Evolutionary conservation across 2,329 filamentous ascomycete species (phyloP), one percentile per base, ranked within the genome.

Genomic region (Alternaria tenuissima): DNA sequence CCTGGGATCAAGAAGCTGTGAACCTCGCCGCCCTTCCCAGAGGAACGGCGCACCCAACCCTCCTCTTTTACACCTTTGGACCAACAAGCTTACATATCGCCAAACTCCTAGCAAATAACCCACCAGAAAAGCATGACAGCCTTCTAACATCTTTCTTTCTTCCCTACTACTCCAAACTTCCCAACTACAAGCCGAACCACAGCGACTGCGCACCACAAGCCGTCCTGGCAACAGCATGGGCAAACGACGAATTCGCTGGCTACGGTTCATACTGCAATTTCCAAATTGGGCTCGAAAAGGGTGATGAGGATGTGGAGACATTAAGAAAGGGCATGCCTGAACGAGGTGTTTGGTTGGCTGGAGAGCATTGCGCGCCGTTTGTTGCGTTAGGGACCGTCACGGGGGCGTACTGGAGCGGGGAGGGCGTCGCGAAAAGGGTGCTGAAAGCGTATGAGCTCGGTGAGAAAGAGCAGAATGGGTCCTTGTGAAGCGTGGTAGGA

Each of bases 301-400:
- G 89, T 1, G 91, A 94, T 67, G 81, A 83, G 58, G 91, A 96
- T 74, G 87, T 97, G 48, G 85, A 89, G 74, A 74, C 78, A 3
- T 81, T 89, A 79, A 76, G 87, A 24, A 71, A 78, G 3, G 86
- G 86, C 0, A 71, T 84, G 64, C 89, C 88, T 1, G 87, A 87
- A 12, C 81, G 87, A 22, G 88, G 91, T 0, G 74, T 97, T 8
- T 97, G 93, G 93, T 83, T 97, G 66, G 93, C 93, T 0, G 93
- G 93, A 0, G 93, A 97, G 79, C 93, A 97, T 79, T 96, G 93
- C 22, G 90, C 92, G 55, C 93, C 94, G 5, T 96, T 97, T 81
- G 89, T 96, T 28, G 93, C 91, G 11, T 78, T 97, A 62, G 94
- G 94, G 0, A 97, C 94, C 5, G 91, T 90, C 12, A 57, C 53